phyloP scores from a whole-genome alignment of 768 basidiomycete species.

The Sporobolomyces roseus region DNA sequence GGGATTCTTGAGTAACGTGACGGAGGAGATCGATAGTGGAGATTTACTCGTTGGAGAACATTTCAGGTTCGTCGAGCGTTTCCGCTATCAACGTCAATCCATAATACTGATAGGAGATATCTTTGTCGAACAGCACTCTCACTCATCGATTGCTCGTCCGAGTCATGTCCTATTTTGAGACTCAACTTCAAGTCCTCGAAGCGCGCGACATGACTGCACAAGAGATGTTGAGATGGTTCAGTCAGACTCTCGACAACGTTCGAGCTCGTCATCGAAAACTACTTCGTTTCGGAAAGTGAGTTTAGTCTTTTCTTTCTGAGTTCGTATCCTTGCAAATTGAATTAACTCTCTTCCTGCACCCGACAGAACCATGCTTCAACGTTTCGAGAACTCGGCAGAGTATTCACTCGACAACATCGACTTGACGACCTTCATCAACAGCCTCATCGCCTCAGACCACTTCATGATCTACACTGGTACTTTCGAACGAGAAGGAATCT shows the following conservation, averaged over 20 bases:
- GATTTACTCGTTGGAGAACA: slow-evolving; percentile 90
- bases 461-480: slow-evolving; percentile 85
- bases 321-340: slow-evolving; percentile 22
- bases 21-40: slow-evolving; percentile 77
- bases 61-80: slow-evolving; percentile 65
- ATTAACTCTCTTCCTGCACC: slow-evolving; percentile 52
- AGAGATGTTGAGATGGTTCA: slow-evolving; percentile 82
- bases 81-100: too few species aligned
- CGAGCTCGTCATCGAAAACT: slow-evolving; percentile 86
- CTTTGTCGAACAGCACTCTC: slow-evolving; percentile 63
- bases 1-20: slow-evolving; percentile 90
- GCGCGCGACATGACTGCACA: slow-evolving; percentile 63
- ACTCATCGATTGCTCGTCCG: slow-evolving; percentile 90
- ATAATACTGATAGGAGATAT: too few species aligned
- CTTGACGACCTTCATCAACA: slow-evolving; percentile 72
- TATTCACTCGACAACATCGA: slow-evolving; percentile 72
- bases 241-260: slow-evolving; percentile 88
- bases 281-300: slow-evolving; percentile 73
- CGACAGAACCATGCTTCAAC: slow-evolving; percentile 61
- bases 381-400: slow-evolving; percentile 90
- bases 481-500: slow-evolving; percentile 85
- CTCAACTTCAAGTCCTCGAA: slow-evolving; percentile 66
- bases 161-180: slow-evolving; percentile 89
- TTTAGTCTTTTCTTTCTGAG: neutral
- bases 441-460: slow-evolving; percentile 77